Conservation (phyloP, 352 stramenopile species). For the Phytopythium chamaehyphon region DNA sequence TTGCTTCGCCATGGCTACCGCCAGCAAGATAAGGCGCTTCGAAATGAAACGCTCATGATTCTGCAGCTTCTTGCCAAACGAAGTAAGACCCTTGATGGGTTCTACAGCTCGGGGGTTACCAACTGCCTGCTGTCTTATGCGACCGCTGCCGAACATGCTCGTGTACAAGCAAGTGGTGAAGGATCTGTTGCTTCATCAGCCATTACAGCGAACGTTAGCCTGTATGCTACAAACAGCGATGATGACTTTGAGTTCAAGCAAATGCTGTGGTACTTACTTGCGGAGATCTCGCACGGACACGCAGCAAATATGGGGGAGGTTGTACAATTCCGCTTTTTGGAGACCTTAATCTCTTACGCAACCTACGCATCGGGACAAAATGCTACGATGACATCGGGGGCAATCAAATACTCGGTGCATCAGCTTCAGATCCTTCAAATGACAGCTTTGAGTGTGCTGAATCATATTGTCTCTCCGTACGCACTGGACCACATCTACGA, state of each 20-base stretch:
- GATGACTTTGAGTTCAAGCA: slow-evolving; percentile 86
- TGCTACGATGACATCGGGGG: slow-evolving; percentile 9
- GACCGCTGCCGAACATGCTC: slow-evolving; percentile 37
- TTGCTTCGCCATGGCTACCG: slow-evolving; percentile 56
- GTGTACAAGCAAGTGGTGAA: slow-evolving; percentile 11
- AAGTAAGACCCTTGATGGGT: slow-evolving; percentile 40
- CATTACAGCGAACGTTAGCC: slow-evolving; percentile 47
- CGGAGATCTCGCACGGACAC: slow-evolving; percentile 45
- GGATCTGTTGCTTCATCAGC: slow-evolving; percentile 16
- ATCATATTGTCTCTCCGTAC: slow-evolving; percentile 35
- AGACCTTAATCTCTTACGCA: slow-evolving; percentile 58
- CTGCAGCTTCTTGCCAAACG: slow-evolving; percentile 53
- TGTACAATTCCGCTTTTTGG: slow-evolving; percentile 64
- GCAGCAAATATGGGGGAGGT: slow-evolving; percentile 50
- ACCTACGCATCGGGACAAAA: slow-evolving; percentile 12
- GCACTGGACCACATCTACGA: slow-evolving; percentile 61
- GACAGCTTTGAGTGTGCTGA: slow-evolving; percentile 55
- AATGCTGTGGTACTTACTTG: slow-evolving; percentile 61
- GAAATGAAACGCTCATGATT: slow-evolving; percentile 75
- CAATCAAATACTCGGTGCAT: slow-evolving; percentile 31
- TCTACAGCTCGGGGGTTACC: slow-evolving; percentile 55
- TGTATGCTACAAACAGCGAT: slow-evolving; percentile 65
- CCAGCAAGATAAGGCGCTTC: slow-evolving; percentile 73
- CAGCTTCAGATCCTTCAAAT: slow-evolving; percentile 56
- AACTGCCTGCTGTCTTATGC: slow-evolving; percentile 63